A percentile compares a stretch with the other conserved stretches of the same genome.
phyloP scores from a whole-genome alignment of 2,329 filamentous ascomycete genomes.

The Aureobasidium sp. region DNA sequence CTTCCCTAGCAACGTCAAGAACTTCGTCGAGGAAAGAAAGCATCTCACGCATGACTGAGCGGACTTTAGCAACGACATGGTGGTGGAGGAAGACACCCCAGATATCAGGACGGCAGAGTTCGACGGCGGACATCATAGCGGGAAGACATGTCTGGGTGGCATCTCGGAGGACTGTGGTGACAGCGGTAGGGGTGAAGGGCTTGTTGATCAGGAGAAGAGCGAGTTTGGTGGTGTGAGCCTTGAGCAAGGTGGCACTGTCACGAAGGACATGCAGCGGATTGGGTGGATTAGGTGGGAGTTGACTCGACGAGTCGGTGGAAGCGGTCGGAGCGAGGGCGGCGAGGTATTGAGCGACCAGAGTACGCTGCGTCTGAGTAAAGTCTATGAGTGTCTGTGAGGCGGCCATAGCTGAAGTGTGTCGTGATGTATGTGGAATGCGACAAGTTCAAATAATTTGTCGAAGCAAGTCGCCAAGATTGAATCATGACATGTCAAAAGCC shows the following conservation, averaged over 20 bases:
- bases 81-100: constrained; percentile 56
- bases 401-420: constrained; percentile 17
- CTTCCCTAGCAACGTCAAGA: constrained; percentile 12
- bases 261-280: constrained; percentile 59
- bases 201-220: constrained; percentile 79
- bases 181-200: constrained; percentile 73
- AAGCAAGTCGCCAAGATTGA: not conserved
- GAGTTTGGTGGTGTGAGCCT: constrained; percentile 77
- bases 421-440: not conserved
- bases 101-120: constrained; percentile 51
- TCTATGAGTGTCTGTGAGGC: constrained; percentile 20
- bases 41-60: constrained; percentile 55
- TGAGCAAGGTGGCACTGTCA: constrained; percentile 64
- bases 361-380: constrained; percentile 22
- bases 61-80: constrained; percentile 54
- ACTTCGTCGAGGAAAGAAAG: constrained; percentile 52
- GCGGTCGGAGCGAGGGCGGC: constrained; percentile 20
- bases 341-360: constrained; percentile 25
- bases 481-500: not conserved
- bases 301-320: constrained; percentile 12
- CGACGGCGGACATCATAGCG: constrained; percentile 60
- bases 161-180: constrained; percentile 61
- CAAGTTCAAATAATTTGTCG: not conserved
- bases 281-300: constrained; percentile 25
- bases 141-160: constrained; percentile 67